Base-by-base conservation (phyloP, 306 rosid genomes). In the Dalbergia oliveri region DNA sequence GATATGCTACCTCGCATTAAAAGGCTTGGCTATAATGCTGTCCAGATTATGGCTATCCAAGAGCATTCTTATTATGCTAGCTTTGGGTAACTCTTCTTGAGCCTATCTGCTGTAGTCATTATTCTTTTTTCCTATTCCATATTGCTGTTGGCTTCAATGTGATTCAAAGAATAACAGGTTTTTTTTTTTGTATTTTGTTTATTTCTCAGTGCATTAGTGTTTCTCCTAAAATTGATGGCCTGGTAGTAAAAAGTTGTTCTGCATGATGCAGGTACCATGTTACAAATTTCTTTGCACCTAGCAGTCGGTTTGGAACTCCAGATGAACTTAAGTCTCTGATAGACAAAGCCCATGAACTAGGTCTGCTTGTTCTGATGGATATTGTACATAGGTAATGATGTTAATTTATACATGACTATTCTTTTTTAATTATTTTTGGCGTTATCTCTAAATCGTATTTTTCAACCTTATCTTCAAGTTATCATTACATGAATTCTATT, bases 31-130 rank as follows among this genome's bases (percentile, higher is more conserved):
- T 96, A 96, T 83, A 96, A 96, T 88, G 97, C 98, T 75, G 98
- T 96, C 78, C 99, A 96, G 89, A 91, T 96, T 78, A 96, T 96
- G 99, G 99, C 99, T 81, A 91, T 96, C 76, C 99, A 96, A 85
- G 99, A 96, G 84, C 99, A 96, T 84, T 88, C 99, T 75, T 96
- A 96, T 78, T 96, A 96, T 84, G 99, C 99, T 59, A 90, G 99
- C 92, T 96, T 96, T 88, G 99, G 99, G 99, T 96, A 88, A 76
- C 73, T 67, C 67, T 69, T 78, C 73, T 72, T 54, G 49, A 61
- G 59, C 74, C 66, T 68, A 57, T 76, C 61, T 51, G 66, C 23
- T 75, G 31, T 58, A n/a, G 37, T 76, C 72, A 69, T 15, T 61
- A 34, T 26, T 54, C 4, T 5, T 19, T 65, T 45, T 45, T 51